These are phyloP conservation scores for Borovskyia barvae DNA, from an alignment of 208 protist genomes.

Conservation along the genomic window DNA sequence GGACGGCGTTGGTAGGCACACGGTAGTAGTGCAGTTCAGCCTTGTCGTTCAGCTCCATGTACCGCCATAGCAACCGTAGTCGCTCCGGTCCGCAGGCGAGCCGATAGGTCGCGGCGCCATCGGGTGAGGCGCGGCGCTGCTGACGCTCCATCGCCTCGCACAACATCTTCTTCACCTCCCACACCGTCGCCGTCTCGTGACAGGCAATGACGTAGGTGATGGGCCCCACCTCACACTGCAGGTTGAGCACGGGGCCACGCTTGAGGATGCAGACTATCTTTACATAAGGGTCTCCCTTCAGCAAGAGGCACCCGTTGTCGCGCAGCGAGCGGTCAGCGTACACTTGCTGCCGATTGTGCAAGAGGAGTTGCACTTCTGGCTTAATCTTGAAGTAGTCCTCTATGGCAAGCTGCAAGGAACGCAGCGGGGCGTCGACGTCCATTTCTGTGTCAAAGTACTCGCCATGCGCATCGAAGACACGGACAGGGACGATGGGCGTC, in stretches of 20 bases:
- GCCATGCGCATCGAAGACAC: conserved; percentile 67
- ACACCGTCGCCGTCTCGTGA: conserved; percentile 56
- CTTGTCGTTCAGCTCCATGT: conserved; percentile 85
- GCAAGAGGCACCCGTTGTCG: conserved; percentile 76
- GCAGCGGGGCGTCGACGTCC: conserved; percentile 68
- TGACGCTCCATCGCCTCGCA: conserved; percentile 41
- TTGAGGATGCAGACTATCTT: conserved; percentile 66
- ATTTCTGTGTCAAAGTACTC: conserved; percentile 87
- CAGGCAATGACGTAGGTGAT: conserved; percentile 48
- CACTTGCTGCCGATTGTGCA: conserved; percentile 77
- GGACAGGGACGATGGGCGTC: conserved; percentile 65
- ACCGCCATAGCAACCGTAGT: conserved; percentile 79
- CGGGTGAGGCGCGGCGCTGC: conserved; percentile 4
- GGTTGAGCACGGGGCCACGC: conserved; percentile 68
- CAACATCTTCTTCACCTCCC: conserved; percentile 73
- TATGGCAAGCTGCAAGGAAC: conserved; percentile 65
- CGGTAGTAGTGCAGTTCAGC: conserved; percentile 83
- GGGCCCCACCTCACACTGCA: conserved; percentile 42
- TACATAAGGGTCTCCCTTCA: conserved; percentile 86
- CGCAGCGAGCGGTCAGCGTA: conserved; percentile 53
- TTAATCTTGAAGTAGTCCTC: conserved; percentile 86
- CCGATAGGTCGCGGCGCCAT: neutral
- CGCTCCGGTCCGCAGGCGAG: conserved; percentile 43
- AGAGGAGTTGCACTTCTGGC: conserved; percentile 71
- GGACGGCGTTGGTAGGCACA: conserved; percentile 69